Evolutionary conservation across 176 grass and related monocot species (phyloP), one percentile per base, ranked within the genome.

Genomic region (Ampelocalamus luodianensis): DNA sequence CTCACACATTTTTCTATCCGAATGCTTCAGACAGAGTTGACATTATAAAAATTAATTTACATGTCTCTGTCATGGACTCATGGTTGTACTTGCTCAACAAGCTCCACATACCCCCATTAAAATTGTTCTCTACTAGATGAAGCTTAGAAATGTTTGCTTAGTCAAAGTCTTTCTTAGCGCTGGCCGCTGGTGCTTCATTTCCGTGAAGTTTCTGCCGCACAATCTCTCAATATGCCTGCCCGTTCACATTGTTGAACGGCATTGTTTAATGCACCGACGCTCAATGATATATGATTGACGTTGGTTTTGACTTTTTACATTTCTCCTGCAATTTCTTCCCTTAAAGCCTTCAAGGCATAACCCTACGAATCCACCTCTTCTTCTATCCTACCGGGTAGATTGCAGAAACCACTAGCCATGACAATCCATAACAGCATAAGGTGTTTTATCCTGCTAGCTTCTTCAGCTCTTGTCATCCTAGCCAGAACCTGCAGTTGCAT

Each of bases 401-500:
- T 1, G 29, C 38, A 10, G 32, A 55, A n/a, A 20, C 14, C 34
- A 27, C 14, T 58, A 10, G 51, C 15, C 84, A 84, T 40, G 77
- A 0, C 23, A 58, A 7, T 6, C n/a, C n/a, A 40, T 14, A 9
- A 4, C 3, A 43, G 37, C 11, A 53, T 72, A 1, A 10, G 10
- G 18, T 34, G 62, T 79, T 10, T 81, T 40, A 7, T 85, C 55
- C 10, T 76, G 50, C 37, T 53, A 42, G 27, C 79, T 43, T 58
- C 65, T 46, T n/a, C 74, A 70, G 16, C 83, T 45, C 46, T 87
- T 23, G 12, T 85, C 39, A 14, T 91, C 59, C 15, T 80, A 15
- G 1, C 26, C 59, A 44, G 68, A n/a, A 45, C 43, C n/a, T 87
- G 85, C 36, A 66, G 34, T 27, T 38, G 58, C 20, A 7, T 76